These are phyloP conservation scores for Rhodomyrtus psidioides DNA, from an alignment of 441 rosid species.

Conservation along the genomic window DNA sequence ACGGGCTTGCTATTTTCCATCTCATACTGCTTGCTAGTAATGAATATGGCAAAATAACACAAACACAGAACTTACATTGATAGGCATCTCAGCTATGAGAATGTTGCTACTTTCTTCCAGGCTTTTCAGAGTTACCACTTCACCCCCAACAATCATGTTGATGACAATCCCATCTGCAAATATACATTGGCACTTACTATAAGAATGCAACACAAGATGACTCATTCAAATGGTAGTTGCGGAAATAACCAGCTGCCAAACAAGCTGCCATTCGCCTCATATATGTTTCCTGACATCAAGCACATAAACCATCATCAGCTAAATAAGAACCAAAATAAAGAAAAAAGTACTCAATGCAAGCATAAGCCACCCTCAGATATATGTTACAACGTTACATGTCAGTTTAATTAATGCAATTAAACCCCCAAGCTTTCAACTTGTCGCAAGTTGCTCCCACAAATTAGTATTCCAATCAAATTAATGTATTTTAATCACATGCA, in stretches of 20 bases:
- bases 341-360: background rate
- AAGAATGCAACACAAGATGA: background rate
- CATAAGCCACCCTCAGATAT: background rate
- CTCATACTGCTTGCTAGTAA: background rate
- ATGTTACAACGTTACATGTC: background rate
- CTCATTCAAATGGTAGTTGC: background rate
- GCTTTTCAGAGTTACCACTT: slow-evolving; percentile 68
- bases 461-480: background rate
- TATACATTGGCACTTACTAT: background rate
- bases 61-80: slow-evolving; percentile 36
- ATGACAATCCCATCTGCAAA: slow-evolving; percentile 79
- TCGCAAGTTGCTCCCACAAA: background rate
- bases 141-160: slow-evolving; percentile 92
- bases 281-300: slow-evolving; percentile 63
- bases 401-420: no score
- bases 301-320: background rate
- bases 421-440: background rate
- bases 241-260: slow-evolving; percentile 69
- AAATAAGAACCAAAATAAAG: background rate
- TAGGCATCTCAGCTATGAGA: slow-evolving; percentile 86
- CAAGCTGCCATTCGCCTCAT: slow-evolving; percentile 64
- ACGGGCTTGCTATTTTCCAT: background rate
- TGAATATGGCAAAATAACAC: background rate
- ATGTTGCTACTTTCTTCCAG: slow-evolving; percentile 67
- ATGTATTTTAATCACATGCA: background rate